Evolutionary conservation across 306 rosid genomes (phyloP).

Genomic region (Pyrus communis): DNA sequence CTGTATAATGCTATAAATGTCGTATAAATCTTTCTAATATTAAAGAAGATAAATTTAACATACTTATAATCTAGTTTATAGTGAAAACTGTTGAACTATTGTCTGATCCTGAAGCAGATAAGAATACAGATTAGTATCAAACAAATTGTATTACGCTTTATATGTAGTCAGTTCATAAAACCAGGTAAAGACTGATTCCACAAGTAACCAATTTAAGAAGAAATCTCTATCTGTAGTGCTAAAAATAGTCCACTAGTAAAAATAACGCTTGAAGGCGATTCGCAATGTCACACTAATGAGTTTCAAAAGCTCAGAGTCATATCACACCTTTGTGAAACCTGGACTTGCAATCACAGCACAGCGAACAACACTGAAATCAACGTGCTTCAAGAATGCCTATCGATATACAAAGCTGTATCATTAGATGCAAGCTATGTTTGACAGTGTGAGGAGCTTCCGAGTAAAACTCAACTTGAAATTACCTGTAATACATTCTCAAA

Average conservation of each 20-base stretch:
- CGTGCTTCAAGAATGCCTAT: slow-evolving; percentile 89
- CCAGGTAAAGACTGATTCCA: neutral
- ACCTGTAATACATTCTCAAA: slow-evolving; percentile 87
- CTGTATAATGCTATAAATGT: neutral
- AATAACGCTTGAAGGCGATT: neutral
- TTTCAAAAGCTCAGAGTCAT: slow-evolving; percentile 1
- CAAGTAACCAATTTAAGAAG: neutral
- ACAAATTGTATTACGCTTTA: neutral
- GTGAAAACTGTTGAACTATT: neutral
- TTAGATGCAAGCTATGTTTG: slow-evolving; percentile 1
- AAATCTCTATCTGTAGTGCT: neutral
- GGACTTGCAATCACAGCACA: slow-evolving; percentile 99
- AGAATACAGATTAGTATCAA: neutral
- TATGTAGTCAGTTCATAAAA: neutral
- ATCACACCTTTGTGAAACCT: slow-evolving; percentile 82
- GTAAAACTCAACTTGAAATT: slow-evolving; percentile 9
- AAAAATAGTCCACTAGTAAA: neutral
- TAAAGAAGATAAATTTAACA: neutral
- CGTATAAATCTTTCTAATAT: neutral
- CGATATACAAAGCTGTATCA: slow-evolving; percentile 19
- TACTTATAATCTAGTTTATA: neutral
- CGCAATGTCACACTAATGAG: neutral
- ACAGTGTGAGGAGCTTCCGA: neutral
- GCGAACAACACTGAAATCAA: slow-evolving; percentile 84
- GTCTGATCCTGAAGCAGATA: slow-evolving; percentile 63